Evolutionary conservation across 2,329 filamentous ascomycete genomes (phyloP), one percentile per base, ranked within the genome.

Genomic region (Pseudocercospora crystallina): DNA sequence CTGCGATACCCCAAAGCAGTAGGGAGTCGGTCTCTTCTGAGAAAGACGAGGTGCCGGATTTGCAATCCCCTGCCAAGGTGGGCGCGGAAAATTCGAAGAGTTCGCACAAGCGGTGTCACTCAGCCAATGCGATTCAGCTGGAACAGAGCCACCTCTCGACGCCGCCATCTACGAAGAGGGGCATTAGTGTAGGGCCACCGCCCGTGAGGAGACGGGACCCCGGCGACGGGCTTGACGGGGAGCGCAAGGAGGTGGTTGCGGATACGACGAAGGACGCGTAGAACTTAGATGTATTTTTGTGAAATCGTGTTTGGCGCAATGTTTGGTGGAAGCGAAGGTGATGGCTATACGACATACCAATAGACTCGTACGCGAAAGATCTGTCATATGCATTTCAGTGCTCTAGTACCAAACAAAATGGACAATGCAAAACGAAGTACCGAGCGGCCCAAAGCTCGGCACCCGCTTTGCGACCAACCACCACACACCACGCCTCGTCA

Each of bases 71-170:
- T 26, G 41, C 47, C 13, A 38, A 34, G 13, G 31, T 45, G 20
- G 47, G 40, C 15, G 40, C 52, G 31, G 52, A 42, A 42, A 41
- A 30, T 15, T 31, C 32, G 17, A 30, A 29, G n/a, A 30, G 11
- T 14, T 32, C 40, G 40, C 59, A 59, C 43, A 58, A 57, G 49
- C 57, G 62, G 40, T 57, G 64, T 17, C 61, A 61, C 44, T 68
- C 65, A 30, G 61, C 61, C 33, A 60, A 61, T 49, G 61, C 62
- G 5, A 54, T 64, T 40, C 51, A 56, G 38, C 37, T 57, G 37
- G 56, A 61, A 35, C 49, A 61, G 45, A 58, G 52, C 45, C 51
- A 58, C 33, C 38, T 59, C 40, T 39, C 39, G 17, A 39, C 47
- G 38, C 48, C 53, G 33, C 43, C 40, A 41, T 41, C 29, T 34